Base-by-base conservation (phyloP, 768 basidiomycete genomes). In the Galerina marginata region DNA sequence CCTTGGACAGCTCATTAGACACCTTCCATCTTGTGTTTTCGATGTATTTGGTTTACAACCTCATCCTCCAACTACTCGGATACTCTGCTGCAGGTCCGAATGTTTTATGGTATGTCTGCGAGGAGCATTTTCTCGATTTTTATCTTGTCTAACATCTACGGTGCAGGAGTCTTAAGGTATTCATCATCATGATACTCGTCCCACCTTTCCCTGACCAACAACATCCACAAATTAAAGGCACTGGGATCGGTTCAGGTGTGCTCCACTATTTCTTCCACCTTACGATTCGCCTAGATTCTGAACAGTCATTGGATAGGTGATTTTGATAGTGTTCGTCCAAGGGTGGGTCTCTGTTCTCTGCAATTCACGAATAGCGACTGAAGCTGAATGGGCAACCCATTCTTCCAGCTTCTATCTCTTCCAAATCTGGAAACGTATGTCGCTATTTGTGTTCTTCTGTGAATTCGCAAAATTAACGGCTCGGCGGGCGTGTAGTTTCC, bases 121-220 rank as follows among this genome's bases (percentile, higher is more conserved):
- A 4, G 25, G 20, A 53, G 15, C 29, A 12, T 45, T 16, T 49
- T 11, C 48, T 12, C 33, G 4, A 5, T 25, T 29, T 37, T 45
- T 43, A 52, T 39, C 23, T 25, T 16, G 38, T 57, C 43, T 53
- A 26, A n/a, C 20, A 4, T 38, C 25, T 12, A 26, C 15, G 26
- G 12, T 60, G 7, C 37, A 75, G 74, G 74, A 75, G 74, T 59
- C 65, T 75, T 3, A 72, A 75, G 69, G 74, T 73, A 60, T 15
- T 37, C 37, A 38, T 64, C 26, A n/a, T 40, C 33, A 36, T 45
- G 29, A 33, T 33, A 33, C 11, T 39, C n/a, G 46, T 14, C 50
- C 26, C 16, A 23, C 6, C 9, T 6, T 26, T 33, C 9, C 37
- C 29, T 33, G 29, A 33, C 29, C 29, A 33, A 33, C 29, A 33